Conservation (phyloP, 2,329 filamentous ascomycete species). For the Simplicillium aogashimaense region DNA sequence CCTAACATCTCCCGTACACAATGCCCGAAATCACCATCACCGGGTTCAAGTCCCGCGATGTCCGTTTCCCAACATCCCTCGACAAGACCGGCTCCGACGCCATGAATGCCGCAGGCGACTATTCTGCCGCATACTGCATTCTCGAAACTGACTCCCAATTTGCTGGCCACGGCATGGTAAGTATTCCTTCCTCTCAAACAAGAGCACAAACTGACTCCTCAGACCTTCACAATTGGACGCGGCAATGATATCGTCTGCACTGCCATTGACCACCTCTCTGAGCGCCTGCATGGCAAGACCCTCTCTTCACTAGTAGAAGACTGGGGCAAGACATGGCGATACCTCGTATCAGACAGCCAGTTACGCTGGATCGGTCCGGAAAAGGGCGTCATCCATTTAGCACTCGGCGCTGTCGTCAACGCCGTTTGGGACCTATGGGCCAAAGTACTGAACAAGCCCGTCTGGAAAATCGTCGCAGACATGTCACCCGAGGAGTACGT, state of each 20-base stretch:
- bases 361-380: constrained; percentile 90
- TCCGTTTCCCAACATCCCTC: constrained; percentile 81
- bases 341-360: constrained; percentile 85
- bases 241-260: constrained; percentile 89
- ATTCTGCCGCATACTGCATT: constrained; percentile 91
- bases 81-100: constrained; percentile 95
- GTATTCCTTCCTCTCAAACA: neutral
- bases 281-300: constrained; percentile 64
- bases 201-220: neutral
- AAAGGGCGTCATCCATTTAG: constrained; percentile 89
- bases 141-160: constrained; percentile 66
- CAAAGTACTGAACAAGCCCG: constrained; percentile 74
- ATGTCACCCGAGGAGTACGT: constrained; percentile 87
- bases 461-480: constrained; percentile 83
- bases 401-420: constrained; percentile 80
- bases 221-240: constrained; percentile 76
- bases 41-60: constrained; percentile 61
- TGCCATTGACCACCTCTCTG: constrained; percentile 69
- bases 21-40: constrained; percentile 56
- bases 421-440: constrained; percentile 96
- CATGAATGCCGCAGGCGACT: constrained; percentile 91
- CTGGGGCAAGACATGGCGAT: constrained; percentile 83
- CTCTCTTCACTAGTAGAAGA: constrained; percentile 67
- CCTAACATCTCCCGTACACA: neutral
- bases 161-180: constrained; percentile 70